Conservation (phyloP, 371 early-diverging fungal genomes). For the Furculomyces boomerangus region DNA sequence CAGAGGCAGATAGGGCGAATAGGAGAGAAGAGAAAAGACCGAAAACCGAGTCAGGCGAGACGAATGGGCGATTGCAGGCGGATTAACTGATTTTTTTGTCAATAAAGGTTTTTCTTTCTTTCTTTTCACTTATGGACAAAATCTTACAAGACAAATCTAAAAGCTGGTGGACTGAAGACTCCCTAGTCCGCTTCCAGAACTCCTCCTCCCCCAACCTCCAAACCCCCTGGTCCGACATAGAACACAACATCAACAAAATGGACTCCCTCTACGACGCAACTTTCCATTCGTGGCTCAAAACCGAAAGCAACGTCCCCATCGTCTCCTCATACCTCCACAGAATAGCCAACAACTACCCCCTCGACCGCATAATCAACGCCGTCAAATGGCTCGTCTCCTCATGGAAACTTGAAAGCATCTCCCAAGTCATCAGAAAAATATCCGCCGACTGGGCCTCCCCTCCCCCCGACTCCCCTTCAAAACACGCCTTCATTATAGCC, state of each 20-base stretch:
- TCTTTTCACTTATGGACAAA: no score
- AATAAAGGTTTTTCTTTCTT: no score
- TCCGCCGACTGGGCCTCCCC: slow-evolving; percentile 40
- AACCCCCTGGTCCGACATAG: slow-evolving; percentile 37
- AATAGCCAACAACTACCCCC: slow-evolving; percentile 49
- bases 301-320: slow-evolving; percentile 50
- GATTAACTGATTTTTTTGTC: no score
- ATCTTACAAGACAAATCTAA: no score
- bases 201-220: background rate
- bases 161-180: no score
- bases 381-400: slow-evolving; percentile 48
- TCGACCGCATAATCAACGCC: slow-evolving; percentile 44
- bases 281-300: slow-evolving; percentile 50
- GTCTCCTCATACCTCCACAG: slow-evolving; percentile 47
- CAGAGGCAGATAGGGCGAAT: no score
- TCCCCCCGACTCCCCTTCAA: slow-evolving; percentile 7
- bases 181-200: background rate
- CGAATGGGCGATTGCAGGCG: no score
- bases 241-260: slow-evolving; percentile 43
- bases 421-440: slow-evolving; percentile 38
- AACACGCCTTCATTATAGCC: slow-evolving; percentile 9
- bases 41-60: no score
- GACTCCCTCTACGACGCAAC: slow-evolving; percentile 50
- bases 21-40: no score
- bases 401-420: slow-evolving; percentile 45